These are phyloP conservation scores for Trichoderma simmonsii DNA, from an alignment of 2,329 filamentous ascomycete species.

Conservation along the genomic window DNA sequence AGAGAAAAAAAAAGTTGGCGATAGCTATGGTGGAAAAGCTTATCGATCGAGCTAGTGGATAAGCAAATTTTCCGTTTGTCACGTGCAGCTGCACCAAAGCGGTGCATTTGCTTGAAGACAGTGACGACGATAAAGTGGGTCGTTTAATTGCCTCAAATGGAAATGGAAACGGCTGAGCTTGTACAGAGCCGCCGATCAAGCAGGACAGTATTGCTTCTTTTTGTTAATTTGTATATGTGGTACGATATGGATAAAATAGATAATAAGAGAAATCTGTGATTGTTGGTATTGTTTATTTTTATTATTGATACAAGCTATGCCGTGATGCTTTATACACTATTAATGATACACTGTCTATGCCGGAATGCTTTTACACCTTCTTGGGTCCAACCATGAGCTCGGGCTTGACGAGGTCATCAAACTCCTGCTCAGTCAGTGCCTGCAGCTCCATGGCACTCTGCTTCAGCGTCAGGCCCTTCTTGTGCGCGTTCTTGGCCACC, in stretches of 20 bases:
- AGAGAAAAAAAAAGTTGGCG: background rate
- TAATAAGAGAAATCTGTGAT: too few relatives aligned
- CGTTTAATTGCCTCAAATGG: background rate
- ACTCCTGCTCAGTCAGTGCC: constrained; percentile 83
- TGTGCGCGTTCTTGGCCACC: constrained; percentile 97
- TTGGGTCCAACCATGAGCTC: constrained; percentile 88
- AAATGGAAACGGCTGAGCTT: background rate
- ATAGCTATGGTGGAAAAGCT: constrained; percentile 9
- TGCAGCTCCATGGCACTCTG: constrained; percentile 90
- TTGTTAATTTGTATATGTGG: background rate
- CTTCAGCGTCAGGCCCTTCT: constrained; percentile 94
- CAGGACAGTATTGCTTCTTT: background rate
- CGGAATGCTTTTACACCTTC: background rate
- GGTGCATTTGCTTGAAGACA: background rate
- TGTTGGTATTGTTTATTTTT: background rate
- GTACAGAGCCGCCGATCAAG: background rate
- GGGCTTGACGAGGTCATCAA: constrained; percentile 83
- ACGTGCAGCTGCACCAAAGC: background rate
- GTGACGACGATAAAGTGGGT: background rate
- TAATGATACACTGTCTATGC: background rate
- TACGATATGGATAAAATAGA: too few relatives aligned
- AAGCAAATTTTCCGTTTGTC: background rate
- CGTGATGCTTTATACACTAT: background rate
- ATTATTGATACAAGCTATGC: background rate
- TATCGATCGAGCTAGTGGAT: background rate